Percentiles rank a stretch among this genome's conserved stretches.
Evolutionary conservation across 2,329 filamentous ascomycete species (phyloP).

Genomic region (Nigrospora osmanthi): DNA sequence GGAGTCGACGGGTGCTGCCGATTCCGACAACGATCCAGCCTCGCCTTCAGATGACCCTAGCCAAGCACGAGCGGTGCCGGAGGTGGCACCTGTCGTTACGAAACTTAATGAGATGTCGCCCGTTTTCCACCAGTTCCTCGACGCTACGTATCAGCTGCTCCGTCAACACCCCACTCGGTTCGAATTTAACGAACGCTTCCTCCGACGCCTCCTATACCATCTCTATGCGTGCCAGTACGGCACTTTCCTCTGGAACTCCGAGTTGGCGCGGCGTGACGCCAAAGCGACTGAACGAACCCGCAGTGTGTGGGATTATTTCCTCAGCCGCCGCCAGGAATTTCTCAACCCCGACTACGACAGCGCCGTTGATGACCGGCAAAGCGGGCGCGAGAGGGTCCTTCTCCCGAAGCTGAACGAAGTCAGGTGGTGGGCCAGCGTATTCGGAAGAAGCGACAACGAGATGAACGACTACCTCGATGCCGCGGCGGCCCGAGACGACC

Average conservation of each 20-base stretch:
- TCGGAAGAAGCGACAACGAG: conserved; percentile 79
- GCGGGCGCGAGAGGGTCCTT: conserved; percentile 75
- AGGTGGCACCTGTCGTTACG: conserved; percentile 58
- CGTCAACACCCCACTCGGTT: conserved; percentile 82
- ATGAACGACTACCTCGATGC: conserved; percentile 71
- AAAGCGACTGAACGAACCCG: conserved; percentile 63
- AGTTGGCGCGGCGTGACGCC: conserved; percentile 74
- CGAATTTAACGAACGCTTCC: conserved; percentile 92
- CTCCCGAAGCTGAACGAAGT: conserved; percentile 71
- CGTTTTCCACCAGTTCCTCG: conserved; percentile 95
- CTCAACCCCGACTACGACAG: conserved; percentile 71
- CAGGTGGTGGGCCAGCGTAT: conserved; percentile 90
- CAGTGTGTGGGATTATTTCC: conserved; percentile 94
- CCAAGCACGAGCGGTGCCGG: conserved; percentile 24
- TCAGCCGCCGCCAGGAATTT: conserved; percentile 74
- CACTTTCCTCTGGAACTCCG: conserved; percentile 91
- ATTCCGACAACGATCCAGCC: conserved; percentile 26
- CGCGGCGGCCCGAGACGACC: conserved; percentile 40
- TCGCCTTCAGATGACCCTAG: conserved; percentile 19
- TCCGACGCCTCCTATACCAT: conserved; percentile 84
- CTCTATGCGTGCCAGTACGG: conserved; percentile 95
- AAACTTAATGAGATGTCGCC: conserved; percentile 87
- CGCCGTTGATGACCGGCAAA: conserved; percentile 67
- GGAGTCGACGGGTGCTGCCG: conserved; percentile 44
- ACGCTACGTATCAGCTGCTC: conserved; percentile 85